A percentile compares a stretch with the other conserved stretches of the same genome.
Conservation (phyloP, 2,329 filamentous ascomycete species). For the Hypoxylon sp. region DNA sequence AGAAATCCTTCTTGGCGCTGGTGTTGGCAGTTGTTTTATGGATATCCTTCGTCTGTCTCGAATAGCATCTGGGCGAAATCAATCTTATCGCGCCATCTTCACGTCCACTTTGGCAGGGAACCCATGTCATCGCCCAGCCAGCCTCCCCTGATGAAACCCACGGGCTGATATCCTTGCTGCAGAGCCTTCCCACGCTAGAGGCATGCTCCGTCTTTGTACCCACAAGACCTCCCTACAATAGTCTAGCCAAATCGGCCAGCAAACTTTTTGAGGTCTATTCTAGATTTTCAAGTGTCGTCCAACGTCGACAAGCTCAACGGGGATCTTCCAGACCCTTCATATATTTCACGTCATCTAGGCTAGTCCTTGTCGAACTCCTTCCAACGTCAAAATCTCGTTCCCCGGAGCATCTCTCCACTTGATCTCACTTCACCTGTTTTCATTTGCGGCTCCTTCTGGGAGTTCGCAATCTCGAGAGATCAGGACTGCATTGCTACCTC, state of each 20-base stretch:
- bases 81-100: slow-evolving; percentile 46
- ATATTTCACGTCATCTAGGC: slow-evolving; percentile 38
- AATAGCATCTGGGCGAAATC: slow-evolving; percentile 30
- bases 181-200: slow-evolving; percentile 46
- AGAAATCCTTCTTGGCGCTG: slow-evolving; percentile 36
- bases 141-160: slow-evolving; percentile 53
- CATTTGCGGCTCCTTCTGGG: slow-evolving; percentile 43
- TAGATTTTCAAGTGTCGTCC: slow-evolving; percentile 31
- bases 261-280: slow-evolving; percentile 41
- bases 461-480: slow-evolving; percentile 29
- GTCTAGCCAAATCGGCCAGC: slow-evolving; percentile 41
- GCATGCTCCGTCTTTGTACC: slow-evolving; percentile 42
- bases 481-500: slow-evolving; percentile 44
- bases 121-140: slow-evolving; percentile 47
- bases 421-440: slow-evolving; percentile 37
- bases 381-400: slow-evolving; percentile 30
- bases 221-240: slow-evolving; percentile 41
- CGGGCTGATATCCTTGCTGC: slow-evolving; percentile 51
- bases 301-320: slow-evolving; percentile 33
- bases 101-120: slow-evolving; percentile 40
- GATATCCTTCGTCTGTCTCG: slow-evolving; percentile 32
- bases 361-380: slow-evolving; percentile 31
- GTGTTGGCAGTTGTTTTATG: slow-evolving; percentile 31
- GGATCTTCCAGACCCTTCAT: slow-evolving; percentile 36
- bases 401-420: slow-evolving; percentile 29